A percentile compares a stretch with the other conserved stretches of the same genome.
Conservation (phyloP, 2,329 filamentous ascomycete genomes). For the Coniella lustricola region DNA sequence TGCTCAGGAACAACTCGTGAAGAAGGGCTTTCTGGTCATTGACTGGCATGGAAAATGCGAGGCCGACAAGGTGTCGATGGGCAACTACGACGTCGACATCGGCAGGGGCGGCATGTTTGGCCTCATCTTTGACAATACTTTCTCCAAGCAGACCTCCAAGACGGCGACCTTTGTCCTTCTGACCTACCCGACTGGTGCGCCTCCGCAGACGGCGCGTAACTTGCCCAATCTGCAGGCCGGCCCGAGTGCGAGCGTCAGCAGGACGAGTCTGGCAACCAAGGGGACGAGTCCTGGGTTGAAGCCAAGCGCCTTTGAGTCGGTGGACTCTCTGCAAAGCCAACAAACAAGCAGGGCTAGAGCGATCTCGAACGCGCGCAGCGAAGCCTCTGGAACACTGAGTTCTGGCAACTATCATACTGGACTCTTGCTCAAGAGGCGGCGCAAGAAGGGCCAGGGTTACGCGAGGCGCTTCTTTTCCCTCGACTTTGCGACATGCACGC, state of each 20-base stretch:
- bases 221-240: slow-evolving; percentile 51
- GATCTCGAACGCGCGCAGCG: slow-evolving; percentile 45
- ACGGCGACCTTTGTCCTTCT: slow-evolving; percentile 90
- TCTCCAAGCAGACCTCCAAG: slow-evolving; percentile 91
- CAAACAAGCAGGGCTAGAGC: slow-evolving; percentile 31
- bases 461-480: slow-evolving; percentile 92
- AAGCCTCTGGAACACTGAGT: slow-evolving; percentile 33
- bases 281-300: slow-evolving; percentile 36
- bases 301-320: slow-evolving; percentile 44
- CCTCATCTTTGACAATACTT: slow-evolving; percentile 96
- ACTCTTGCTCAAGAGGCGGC: slow-evolving; percentile 76
- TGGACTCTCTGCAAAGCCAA: slow-evolving; percentile 55
- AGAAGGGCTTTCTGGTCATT: slow-evolving; percentile 62
- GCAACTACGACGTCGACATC: slow-evolving; percentile 70
- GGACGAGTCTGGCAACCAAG: slow-evolving; percentile 44
- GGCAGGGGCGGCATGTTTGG: slow-evolving; percentile 89
- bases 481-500: slow-evolving; percentile 86
- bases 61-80: slow-evolving; percentile 89
- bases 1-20: slow-evolving; percentile 56
- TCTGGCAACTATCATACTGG: slow-evolving; percentile 68
- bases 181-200: slow-evolving; percentile 79
- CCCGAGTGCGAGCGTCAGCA: slow-evolving; percentile 34
- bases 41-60: slow-evolving; percentile 95
- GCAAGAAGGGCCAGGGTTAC: slow-evolving; percentile 91
- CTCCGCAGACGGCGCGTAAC: slow-evolving; percentile 68